phyloP scores from a whole-genome alignment of 768 basidiomycete genomes.

The Symmetrospora coprosmae region DNA sequence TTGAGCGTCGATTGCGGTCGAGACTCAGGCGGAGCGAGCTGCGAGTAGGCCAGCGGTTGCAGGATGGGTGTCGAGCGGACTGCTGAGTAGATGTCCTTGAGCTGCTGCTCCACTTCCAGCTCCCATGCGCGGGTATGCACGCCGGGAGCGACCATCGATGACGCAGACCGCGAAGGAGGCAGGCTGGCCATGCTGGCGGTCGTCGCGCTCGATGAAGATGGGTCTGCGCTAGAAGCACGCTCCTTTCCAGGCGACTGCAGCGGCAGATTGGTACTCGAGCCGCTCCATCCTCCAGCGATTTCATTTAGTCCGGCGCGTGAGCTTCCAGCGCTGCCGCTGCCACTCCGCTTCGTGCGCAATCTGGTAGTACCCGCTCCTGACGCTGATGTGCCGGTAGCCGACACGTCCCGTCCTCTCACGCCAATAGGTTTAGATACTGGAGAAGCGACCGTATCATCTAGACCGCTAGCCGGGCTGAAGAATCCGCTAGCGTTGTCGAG shows the following conservation, averaged over 20 bases:
- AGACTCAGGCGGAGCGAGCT: slow-evolving; percentile 27
- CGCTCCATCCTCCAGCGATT: not conserved
- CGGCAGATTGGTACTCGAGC: slow-evolving; percentile 4
- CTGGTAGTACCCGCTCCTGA: not conserved
- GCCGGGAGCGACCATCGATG: not conserved
- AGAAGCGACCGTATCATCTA: not conserved
- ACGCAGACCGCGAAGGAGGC: not conserved
- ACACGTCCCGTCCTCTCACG: not conserved
- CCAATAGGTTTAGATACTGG: not conserved
- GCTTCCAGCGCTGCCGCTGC: slow-evolving; percentile 73
- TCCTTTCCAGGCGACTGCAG: not conserved
- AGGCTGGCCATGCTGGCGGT: not conserved
- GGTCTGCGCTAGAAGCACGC: too few species aligned
- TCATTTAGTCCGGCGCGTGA: slow-evolving; percentile 15
- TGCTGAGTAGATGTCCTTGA: slow-evolving; percentile 93
- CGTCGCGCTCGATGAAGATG: not conserved
- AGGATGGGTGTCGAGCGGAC: slow-evolving; percentile 46
- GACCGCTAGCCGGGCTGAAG: not conserved
- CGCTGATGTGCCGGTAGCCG: not conserved
- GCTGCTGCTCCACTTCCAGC: slow-evolving; percentile 61
- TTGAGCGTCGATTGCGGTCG: slow-evolving; percentile 10
- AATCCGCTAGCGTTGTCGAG: not conserved
- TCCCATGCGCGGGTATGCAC: slow-evolving; percentile 6
- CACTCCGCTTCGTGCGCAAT: slow-evolving; percentile 51
- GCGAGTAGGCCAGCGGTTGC: slow-evolving; percentile 29